Conservation (phyloP, 2,329 filamentous ascomycete species). For the Scedosporium minutisporum region DNA sequence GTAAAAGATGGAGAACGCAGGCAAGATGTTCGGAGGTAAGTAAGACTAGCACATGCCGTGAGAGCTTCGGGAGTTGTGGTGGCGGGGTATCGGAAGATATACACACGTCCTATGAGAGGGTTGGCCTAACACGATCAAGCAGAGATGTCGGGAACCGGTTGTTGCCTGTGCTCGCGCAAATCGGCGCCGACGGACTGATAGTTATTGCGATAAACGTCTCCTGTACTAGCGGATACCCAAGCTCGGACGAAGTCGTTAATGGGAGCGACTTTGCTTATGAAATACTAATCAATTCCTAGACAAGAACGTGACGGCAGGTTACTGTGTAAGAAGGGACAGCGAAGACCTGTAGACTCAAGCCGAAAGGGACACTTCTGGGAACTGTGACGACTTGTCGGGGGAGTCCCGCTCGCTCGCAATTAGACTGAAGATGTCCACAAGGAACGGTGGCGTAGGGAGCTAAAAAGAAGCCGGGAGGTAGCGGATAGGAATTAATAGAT, state of each 20-base stretch:
- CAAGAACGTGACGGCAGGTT: not conserved
- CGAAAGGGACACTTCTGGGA: not conserved
- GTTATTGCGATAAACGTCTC: not conserved
- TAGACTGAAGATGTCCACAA: not conserved
- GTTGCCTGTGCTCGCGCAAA: not conserved
- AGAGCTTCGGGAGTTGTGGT: not conserved
- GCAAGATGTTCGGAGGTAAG: not conserved
- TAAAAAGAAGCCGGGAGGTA: not conserved
- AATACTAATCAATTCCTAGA: not conserved
- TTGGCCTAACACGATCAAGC: not conserved
- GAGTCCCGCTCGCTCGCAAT: not conserved
- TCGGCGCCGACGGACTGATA: not conserved
- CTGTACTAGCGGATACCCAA: not conserved
- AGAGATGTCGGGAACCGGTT: not conserved
- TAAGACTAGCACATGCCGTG: constrained; percentile 5
- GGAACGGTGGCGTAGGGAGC: not conserved
- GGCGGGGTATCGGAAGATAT: constrained; percentile 5
- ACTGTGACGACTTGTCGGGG: not conserved
- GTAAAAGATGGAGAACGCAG: not conserved
- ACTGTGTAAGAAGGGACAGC: not conserved
- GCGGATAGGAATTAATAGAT: not conserved
- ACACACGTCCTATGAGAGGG: constrained; percentile 3
- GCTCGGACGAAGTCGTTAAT: not conserved
- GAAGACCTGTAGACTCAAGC: not conserved
- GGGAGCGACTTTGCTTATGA: not conserved